Conservation (phyloP, 441 rosid genomes). For the Theobroma grandiflorum region DNA sequence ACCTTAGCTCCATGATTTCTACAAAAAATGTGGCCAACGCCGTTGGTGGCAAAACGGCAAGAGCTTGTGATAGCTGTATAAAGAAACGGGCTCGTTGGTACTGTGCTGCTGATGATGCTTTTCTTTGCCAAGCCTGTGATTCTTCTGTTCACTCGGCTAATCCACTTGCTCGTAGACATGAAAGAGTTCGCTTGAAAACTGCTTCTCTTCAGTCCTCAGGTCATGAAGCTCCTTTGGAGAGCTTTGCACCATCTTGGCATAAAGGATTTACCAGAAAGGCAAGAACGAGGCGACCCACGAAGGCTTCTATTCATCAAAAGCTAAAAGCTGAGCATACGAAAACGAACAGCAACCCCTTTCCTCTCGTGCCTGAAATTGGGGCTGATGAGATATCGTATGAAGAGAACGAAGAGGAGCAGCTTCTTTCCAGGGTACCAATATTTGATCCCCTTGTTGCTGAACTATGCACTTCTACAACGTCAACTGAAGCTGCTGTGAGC, state of each 20-base stretch:
- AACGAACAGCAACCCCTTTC: slow-evolving; percentile 34
- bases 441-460: slow-evolving; percentile 66
- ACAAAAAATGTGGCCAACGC: slow-evolving; percentile 65
- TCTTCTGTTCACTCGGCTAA: slow-evolving; percentile 86
- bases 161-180: slow-evolving; percentile 82
- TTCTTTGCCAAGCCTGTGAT: slow-evolving; percentile 91
- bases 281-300: slow-evolving; percentile 73
- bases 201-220: slow-evolving; percentile 48
- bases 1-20: slow-evolving; percentile 35
- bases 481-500: slow-evolving; percentile 34
- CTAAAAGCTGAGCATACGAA: slow-evolving; percentile 4
- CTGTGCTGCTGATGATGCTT: slow-evolving; percentile 96
- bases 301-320: slow-evolving; percentile 10
- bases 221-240: slow-evolving; percentile 11
- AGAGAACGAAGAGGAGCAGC: slow-evolving; percentile 74
- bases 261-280: slow-evolving; percentile 83
- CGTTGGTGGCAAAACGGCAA: slow-evolving; percentile 84
- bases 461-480: slow-evolving; percentile 43
- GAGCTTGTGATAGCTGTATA: slow-evolving; percentile 91
- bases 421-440: slow-evolving; percentile 84
- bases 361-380: slow-evolving; percentile 78
- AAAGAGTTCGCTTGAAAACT: slow-evolving; percentile 77
- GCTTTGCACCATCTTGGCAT: slow-evolving; percentile 67
- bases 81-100: slow-evolving; percentile 89
- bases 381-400: slow-evolving; percentile 60